These are phyloP conservation scores for Pecoramyces ruminantium DNA, from an alignment of 192 early-diverging fungal species.

Conservation along the genomic window DNA sequence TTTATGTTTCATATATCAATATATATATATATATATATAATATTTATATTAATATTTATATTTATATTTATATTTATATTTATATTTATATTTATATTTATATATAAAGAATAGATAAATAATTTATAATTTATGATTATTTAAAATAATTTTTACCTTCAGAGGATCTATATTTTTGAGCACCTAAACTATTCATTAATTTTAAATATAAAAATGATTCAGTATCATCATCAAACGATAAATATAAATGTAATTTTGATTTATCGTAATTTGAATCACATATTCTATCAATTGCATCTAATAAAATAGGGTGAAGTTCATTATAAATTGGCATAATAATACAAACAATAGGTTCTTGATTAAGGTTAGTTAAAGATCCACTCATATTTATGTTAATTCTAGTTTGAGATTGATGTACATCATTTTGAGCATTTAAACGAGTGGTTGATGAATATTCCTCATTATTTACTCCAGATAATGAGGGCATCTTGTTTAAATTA, in stretches of 20 bases:
- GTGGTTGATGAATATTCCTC: neutral
- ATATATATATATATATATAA: no score
- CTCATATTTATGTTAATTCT: neutral
- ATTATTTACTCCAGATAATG: neutral
- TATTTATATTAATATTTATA: no score
- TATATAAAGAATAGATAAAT: no score
- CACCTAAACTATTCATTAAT: neutral
- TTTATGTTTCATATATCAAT: no score
- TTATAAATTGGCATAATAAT: neutral
- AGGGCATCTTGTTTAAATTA: neutral
- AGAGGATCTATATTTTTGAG: neutral
- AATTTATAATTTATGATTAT: no score
- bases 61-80: no score
- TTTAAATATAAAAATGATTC: neutral
- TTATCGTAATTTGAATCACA: neutral
- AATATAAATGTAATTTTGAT: neutral
- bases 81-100: no score
- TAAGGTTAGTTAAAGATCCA: neutral
- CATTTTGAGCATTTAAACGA: neutral
- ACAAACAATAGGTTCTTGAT: neutral
- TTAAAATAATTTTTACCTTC: no score
- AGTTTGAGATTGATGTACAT: neutral
- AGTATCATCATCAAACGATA: neutral
- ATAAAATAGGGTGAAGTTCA: neutral
- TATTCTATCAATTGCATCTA: neutral